These are phyloP conservation scores for Hibiscus trionum DNA, from an alignment of 345 rosid species.

Conservation along the genomic window DNA sequence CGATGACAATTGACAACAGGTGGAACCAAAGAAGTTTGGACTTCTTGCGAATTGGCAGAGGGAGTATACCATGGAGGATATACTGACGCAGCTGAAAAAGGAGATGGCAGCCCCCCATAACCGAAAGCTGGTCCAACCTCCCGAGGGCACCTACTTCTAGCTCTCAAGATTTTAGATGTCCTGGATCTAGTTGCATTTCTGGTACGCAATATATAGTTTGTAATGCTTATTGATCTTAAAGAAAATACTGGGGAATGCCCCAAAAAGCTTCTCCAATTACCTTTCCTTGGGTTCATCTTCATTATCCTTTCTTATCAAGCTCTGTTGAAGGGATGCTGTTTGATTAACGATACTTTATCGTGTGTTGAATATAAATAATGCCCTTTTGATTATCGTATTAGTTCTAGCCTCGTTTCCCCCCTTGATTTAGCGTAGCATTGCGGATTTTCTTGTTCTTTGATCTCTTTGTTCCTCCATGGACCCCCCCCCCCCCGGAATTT, in stretches of 20 bases:
- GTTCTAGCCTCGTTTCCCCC: not conserved
- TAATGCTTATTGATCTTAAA: slow-evolving; percentile 36
- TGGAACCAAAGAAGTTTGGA: slow-evolving; percentile 66
- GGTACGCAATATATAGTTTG: slow-evolving; percentile 41
- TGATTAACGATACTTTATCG: slow-evolving; percentile 24
- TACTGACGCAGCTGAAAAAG: slow-evolving; percentile 64
- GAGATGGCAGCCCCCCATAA: slow-evolving; percentile 70
- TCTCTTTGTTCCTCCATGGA: not conserved
- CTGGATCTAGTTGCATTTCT: slow-evolving; percentile 24
- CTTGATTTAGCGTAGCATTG: not conserved
- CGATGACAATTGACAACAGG: slow-evolving; percentile 33
- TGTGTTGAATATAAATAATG: slow-evolving; percentile 16
- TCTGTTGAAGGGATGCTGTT: slow-evolving; percentile 26
- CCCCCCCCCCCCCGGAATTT: not conserved
- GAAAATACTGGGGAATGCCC: slow-evolving; percentile 35
- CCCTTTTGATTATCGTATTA: not conserved
- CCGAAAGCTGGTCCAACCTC: slow-evolving; percentile 80
- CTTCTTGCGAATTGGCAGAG: slow-evolving; percentile 72
- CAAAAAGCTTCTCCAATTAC: slow-evolving; percentile 28
- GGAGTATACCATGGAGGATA: slow-evolving; percentile 73
- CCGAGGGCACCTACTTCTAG: slow-evolving; percentile 81
- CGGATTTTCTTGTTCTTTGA: not conserved
- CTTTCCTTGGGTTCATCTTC: slow-evolving; percentile 28
- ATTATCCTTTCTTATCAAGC: slow-evolving; percentile 25
- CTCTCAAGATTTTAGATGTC: slow-evolving; percentile 15